These are phyloP conservation scores for Stagonosporopsis rhizophila DNA, from an alignment of 2,329 filamentous ascomycete genomes.

Conservation along the genomic window DNA sequence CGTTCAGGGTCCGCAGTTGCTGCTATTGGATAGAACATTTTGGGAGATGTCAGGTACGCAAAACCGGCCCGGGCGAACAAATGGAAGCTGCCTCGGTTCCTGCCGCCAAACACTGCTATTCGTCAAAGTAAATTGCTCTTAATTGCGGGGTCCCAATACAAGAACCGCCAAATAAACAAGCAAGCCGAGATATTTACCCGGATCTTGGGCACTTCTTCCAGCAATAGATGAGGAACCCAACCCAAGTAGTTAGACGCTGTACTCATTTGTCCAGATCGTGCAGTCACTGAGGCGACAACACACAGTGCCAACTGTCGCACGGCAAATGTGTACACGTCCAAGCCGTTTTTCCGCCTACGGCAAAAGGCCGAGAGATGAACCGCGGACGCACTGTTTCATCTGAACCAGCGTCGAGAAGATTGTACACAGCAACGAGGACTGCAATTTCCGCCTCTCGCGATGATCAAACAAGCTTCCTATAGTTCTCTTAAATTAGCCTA, in stretches of 20 bases:
- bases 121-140: slow-evolving; percentile 4
- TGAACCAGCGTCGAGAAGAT: too few relatives aligned
- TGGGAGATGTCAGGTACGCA: slow-evolving; percentile 17
- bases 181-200: slow-evolving; percentile 15
- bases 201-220: slow-evolving; percentile 4
- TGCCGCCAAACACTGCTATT: background rate
- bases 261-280: background rate
- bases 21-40: background rate
- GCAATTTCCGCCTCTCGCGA: too few relatives aligned
- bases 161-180: background rate
- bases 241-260: background rate
- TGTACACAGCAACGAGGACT: too few relatives aligned
- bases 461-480: too few relatives aligned
- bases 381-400: too few relatives aligned
- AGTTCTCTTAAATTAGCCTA: too few relatives aligned
- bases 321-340: too few relatives aligned
- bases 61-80: slow-evolving; percentile 15
- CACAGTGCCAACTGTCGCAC: too few relatives aligned
- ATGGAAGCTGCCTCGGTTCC: slow-evolving; percentile 2
- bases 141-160: slow-evolving; percentile 14
- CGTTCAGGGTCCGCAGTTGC: background rate
- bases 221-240: background rate
- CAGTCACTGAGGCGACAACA: background rate
- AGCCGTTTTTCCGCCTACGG: too few relatives aligned
- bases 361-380: too few relatives aligned